Evolutionary conservation across 2,329 filamentous ascomycete species (phyloP).

Genomic region (Claviceps cyperi): DNA sequence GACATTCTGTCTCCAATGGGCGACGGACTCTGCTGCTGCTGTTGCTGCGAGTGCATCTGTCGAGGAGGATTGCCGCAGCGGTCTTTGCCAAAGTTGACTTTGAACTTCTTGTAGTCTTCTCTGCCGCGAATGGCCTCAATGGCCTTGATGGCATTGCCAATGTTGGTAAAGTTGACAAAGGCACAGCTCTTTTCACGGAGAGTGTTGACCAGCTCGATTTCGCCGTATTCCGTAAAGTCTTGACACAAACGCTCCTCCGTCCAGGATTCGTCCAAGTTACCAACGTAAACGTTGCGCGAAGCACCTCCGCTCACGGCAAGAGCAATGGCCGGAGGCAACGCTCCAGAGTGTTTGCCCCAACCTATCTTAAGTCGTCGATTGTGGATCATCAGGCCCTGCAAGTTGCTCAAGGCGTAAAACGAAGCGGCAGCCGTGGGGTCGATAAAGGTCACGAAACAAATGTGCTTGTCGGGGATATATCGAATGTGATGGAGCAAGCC

Average conservation of each 20-base stretch:
- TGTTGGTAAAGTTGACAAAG: constrained; percentile 99
- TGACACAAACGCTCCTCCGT: constrained; percentile 89
- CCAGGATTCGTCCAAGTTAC: constrained; percentile 94
- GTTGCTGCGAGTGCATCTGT: constrained; percentile 47
- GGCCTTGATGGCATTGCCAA: constrained; percentile 97
- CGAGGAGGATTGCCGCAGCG: constrained; percentile 91
- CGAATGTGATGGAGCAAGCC: constrained; percentile 94
- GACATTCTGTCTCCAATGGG: constrained; percentile 48
- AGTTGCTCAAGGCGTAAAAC: constrained; percentile 93
- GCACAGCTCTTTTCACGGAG: constrained; percentile 97
- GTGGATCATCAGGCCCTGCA: constrained; percentile 98
- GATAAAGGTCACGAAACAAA: constrained; percentile 99
- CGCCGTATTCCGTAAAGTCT: constrained; percentile 93
- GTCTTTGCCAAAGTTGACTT: constrained; percentile 99
- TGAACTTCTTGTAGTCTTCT: constrained; percentile 96
- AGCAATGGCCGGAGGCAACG: constrained; percentile 87
- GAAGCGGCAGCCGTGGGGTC: constrained; percentile 94
- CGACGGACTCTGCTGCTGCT: constrained; percentile 43
- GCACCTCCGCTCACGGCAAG: constrained; percentile 91
- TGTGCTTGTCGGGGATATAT: constrained; percentile 99
- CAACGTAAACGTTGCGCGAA: constrained; percentile 96
- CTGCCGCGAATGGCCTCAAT: constrained; percentile 91
- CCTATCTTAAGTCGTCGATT: constrained; percentile 96
- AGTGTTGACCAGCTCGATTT: constrained; percentile 95
- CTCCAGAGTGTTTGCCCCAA: constrained; percentile 98